phyloP scores from a whole-genome alignment of 208 protist genomes.

The Leptomonas seymouri region DNA sequence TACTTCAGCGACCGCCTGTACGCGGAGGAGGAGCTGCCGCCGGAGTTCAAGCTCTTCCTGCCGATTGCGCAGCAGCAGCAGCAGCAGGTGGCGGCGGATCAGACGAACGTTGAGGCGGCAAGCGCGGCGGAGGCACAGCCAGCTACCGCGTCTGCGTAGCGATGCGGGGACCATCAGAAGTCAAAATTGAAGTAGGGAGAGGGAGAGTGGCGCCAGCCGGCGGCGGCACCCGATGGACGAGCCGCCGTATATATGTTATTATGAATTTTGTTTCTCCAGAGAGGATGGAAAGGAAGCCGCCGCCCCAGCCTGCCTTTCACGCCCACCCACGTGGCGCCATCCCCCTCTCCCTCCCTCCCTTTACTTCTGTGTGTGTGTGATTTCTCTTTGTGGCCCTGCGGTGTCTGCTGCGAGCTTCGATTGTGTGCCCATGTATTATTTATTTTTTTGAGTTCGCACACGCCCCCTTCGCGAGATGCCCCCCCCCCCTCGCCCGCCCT shows the following conservation, averaged over 20 bases:
- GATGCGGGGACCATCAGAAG: too few species aligned
- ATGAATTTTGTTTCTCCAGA: too few species aligned
- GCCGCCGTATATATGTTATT: too few species aligned
- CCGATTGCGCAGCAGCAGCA: constrained; percentile 92
- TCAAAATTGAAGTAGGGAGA: not conserved
- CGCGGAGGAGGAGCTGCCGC: constrained; percentile 99
- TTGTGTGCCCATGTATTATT: constrained; percentile 11
- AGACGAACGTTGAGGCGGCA: constrained; percentile 26
- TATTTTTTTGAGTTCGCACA: constrained; percentile 12
- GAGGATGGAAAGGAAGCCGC: not conserved
- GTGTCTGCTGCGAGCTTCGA: too few species aligned
- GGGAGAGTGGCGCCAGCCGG: not conserved
- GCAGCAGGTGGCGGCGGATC: constrained; percentile 23
- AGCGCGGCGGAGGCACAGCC: constrained; percentile 17
- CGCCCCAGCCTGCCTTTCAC: too few species aligned
- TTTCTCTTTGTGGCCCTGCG: too few species aligned
- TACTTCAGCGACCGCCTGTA: constrained; percentile 99
- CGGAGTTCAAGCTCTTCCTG: constrained; percentile 99
- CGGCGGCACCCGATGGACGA: not conserved
- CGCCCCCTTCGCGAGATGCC: too few species aligned
- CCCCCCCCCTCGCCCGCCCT: too few species aligned
- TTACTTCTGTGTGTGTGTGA: constrained; percentile 9
- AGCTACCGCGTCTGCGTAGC: constrained; percentile 4
- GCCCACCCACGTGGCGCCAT: too few species aligned
- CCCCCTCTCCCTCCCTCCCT: not conserved